Base-by-base conservation (phyloP, 2,329 filamentous ascomycete species). In the Aspergillus thermomutatus region DNA sequence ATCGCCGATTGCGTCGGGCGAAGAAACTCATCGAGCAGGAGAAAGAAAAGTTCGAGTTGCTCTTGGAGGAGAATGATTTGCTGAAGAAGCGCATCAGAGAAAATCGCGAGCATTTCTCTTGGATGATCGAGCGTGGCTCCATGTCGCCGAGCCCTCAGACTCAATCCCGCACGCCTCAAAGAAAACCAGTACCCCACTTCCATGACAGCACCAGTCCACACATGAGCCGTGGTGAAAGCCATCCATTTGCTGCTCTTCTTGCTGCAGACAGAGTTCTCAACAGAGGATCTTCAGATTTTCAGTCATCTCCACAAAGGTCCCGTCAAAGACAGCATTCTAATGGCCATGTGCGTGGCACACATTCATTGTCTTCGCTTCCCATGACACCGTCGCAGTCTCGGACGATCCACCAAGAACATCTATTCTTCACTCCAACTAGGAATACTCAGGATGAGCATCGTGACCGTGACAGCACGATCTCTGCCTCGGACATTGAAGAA, bases 401-500 rank as follows among this genome's bases (percentile, higher is more conserved):
- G 50, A 75, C 78, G 11, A 73, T 75, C 34, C 80, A 78, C 41
- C 76, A 79, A 43, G 79, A 81, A 49, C 74, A 76, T 17, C 80
- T 78, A 3, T 81, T 89, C 64, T 78, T 86, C 50, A 85, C 87
- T 50, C 85, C 87, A 0, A 79, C 82, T 4, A 69, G 63, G 64
- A 77, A 89, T 70, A 79, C 60, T 14, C 77, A 77, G 3, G 79
- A 80, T 21, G 78, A 80, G 45, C 66, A 69, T 64, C 64, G 87
- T 72, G 92, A 91, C 72, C 86, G 90, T 58, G 91, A 95, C 72
- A 93, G 90, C 76, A 95, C 91, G 1, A 92, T 94, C 50, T 94
- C 91, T 1, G 87, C 84, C 21, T 83, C 82, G 1, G 83, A 84
- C 46, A 69, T 71, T 7, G 80, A 82, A 50, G 72, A 77, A 46